Conservation (phyloP, 176 grass and related monocot genomes). For the Cymbopogon citratus region DNA sequence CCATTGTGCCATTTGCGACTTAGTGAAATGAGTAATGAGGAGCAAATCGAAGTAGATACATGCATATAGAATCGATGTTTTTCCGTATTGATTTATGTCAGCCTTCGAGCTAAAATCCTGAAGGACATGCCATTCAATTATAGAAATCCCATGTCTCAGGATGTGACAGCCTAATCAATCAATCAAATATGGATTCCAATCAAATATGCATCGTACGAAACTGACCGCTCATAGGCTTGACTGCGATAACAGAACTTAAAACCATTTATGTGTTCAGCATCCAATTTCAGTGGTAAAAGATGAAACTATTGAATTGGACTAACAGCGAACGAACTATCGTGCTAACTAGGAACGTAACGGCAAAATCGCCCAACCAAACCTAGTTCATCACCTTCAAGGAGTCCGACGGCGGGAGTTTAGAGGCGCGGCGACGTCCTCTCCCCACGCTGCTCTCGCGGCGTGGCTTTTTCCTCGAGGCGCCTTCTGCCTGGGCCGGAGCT, state of each 20-base stretch:
- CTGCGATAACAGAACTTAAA: not conserved
- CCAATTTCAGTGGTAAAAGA: not conserved
- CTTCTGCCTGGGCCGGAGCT: slow-evolving; percentile 7
- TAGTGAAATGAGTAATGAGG: not conserved
- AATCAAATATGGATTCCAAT: no score
- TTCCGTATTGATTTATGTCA: not conserved
- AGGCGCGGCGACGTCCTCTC: slow-evolving; percentile 24
- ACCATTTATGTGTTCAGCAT: not conserved
- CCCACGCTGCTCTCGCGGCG: slow-evolving; percentile 26
- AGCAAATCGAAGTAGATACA: not conserved
- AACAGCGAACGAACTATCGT: not conserved
- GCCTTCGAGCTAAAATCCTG: not conserved
- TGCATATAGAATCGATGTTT: not conserved
- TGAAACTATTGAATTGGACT: not conserved
- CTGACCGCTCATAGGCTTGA: not conserved
- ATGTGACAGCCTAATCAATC: not conserved
- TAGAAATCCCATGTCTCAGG: not conserved
- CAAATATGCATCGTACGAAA: not conserved
- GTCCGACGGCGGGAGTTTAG: not conserved
- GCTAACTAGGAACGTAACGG: not conserved
- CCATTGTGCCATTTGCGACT: not conserved
- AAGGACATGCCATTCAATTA: not conserved
- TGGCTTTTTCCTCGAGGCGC: slow-evolving; percentile 32
- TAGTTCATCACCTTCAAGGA: slow-evolving; percentile 34
- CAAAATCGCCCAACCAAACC: not conserved